Percentiles rank a stretch among this genome's conserved stretches.
These are phyloP conservation scores for Coniosporium tulheliwenetii DNA, from an alignment of 2,329 filamentous ascomycete genomes.

Conservation along the genomic window DNA sequence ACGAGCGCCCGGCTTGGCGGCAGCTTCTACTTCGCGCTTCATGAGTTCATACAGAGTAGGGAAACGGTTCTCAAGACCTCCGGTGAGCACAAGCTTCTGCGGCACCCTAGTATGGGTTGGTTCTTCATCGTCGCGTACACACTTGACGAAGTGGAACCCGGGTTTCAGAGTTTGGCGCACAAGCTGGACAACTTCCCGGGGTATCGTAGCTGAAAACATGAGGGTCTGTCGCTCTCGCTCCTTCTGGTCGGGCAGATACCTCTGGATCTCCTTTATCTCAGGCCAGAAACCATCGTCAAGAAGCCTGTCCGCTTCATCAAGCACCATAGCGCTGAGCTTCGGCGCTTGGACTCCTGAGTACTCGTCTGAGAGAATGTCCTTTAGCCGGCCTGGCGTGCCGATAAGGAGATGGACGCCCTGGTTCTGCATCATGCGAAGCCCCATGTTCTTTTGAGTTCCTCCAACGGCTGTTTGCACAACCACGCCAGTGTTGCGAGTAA, in stretches of 20 bases:
- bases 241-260: slow-evolving; percentile 42
- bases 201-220: slow-evolving; percentile 90
- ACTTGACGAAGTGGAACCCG: slow-evolving; percentile 79
- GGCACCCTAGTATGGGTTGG: slow-evolving; percentile 77
- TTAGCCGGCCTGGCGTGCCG: slow-evolving; percentile 75
- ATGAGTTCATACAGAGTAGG: slow-evolving; percentile 66
- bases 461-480: slow-evolving; percentile 71
- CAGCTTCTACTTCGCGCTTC: slow-evolving; percentile 38
- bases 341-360: slow-evolving; percentile 47
- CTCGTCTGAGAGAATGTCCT: slow-evolving; percentile 61
- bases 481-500: slow-evolving; percentile 51
- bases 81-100: slow-evolving; percentile 55
- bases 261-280: slow-evolving; percentile 32
- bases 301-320: slow-evolving; percentile 54
- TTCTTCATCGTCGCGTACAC: slow-evolving; percentile 64
- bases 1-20: slow-evolving; percentile 15
- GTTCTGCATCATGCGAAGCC: slow-evolving; percentile 51
- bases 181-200: slow-evolving; percentile 63
- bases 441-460: slow-evolving; percentile 61
- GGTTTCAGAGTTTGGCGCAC: slow-evolving; percentile 66
- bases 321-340: slow-evolving; percentile 41
- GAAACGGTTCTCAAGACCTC: slow-evolving; percentile 58
- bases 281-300: slow-evolving; percentile 41
- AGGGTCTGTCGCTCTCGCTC: slow-evolving; percentile 70
- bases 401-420: slow-evolving; percentile 81